These are phyloP conservation scores for Urochloa ruziziensis DNA, from an alignment of 176 grass and related monocot genomes.

Conservation along the genomic window DNA sequence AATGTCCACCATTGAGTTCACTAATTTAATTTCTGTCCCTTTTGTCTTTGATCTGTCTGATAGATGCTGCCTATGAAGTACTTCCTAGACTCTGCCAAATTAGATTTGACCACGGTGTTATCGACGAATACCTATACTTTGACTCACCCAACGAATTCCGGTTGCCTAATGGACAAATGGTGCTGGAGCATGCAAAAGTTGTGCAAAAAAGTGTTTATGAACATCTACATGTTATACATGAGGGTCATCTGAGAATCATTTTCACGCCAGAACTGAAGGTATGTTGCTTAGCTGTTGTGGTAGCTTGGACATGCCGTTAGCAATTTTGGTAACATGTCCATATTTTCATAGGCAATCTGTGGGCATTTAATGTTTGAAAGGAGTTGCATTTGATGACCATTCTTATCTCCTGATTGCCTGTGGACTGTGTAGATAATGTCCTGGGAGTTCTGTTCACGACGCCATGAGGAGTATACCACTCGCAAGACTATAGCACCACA, in stretches of 20 bases:
- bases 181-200: constrained; percentile 88
- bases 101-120: constrained; percentile 92
- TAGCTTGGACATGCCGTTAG: constrained; percentile 3
- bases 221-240: constrained; percentile 80
- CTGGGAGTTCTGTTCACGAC: constrained; percentile 93
- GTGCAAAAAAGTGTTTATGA: constrained; percentile 94
- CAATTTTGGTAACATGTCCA: neutral
- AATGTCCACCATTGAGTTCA: constrained; percentile 3
- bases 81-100: constrained; percentile 97
- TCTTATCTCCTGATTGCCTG: constrained; percentile 32
- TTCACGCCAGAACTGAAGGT: constrained; percentile 98
- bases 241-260: constrained; percentile 87
- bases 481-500: constrained; percentile 82
- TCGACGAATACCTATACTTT: constrained; percentile 82
- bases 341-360: constrained; percentile 6
- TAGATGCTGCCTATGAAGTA: constrained; percentile 92
- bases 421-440: constrained; percentile 68
- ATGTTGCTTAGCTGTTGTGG: constrained; percentile 11
- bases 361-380: constrained; percentile 45
- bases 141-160: constrained; percentile 83
- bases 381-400: constrained; percentile 44
- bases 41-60: constrained; percentile 5
- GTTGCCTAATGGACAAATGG: constrained; percentile 70
- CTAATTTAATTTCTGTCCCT: neutral
- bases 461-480: constrained; percentile 84